Evolutionary conservation across 83 land plant species (phyloP), one percentile per base, ranked within the genome.

Genomic region (Picea abies): DNA sequence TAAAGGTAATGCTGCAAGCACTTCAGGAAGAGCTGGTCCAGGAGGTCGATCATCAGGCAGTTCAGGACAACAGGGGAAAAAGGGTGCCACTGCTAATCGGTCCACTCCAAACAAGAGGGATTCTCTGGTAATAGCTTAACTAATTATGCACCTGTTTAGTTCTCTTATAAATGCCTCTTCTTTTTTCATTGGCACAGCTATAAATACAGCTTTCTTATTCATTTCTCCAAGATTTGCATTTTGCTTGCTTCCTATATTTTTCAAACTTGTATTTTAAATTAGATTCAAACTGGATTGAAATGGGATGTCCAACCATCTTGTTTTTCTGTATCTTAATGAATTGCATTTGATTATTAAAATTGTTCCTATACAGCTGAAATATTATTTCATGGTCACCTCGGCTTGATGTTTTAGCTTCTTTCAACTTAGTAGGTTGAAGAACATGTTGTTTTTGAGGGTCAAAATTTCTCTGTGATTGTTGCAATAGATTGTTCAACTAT

Each of bases 51-150:
- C 89, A 64, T 89, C 91, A 65, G 88, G 86, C 79, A 65, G 88
- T 69, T 84, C 89, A 84, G 85, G 83, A 22, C 82, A 84, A 61
- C 79, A 69, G 62, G 95, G 90, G 32, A 94, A 88, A 82, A 96
- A 93, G 82, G 90, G 91, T 77, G 77, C 80, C 58, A 84, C 84
- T 47, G 62, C 86, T 71, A 86, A 86, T 8, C 88, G 90, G 81
- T 84, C 95, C n/a, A 89, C 85, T 37, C 85, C 93, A 63, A 90
- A 82, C 86, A 97, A 92, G 86, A 80, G 88, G 76, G 99, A 97
- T 68, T 88, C 99, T 17, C 76, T 80, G 82, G 99, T 97, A 83
- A 84, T 68, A 62, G 16, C 39, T 39, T 20, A 26, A 56, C 79
- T 52, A 3, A 22, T 39, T 5, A 19, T 81, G 39, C 29, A 37